Evolutionary conservation across 208 protist genomes (phyloP).

Genomic region (Porcisia hertigi): DNA sequence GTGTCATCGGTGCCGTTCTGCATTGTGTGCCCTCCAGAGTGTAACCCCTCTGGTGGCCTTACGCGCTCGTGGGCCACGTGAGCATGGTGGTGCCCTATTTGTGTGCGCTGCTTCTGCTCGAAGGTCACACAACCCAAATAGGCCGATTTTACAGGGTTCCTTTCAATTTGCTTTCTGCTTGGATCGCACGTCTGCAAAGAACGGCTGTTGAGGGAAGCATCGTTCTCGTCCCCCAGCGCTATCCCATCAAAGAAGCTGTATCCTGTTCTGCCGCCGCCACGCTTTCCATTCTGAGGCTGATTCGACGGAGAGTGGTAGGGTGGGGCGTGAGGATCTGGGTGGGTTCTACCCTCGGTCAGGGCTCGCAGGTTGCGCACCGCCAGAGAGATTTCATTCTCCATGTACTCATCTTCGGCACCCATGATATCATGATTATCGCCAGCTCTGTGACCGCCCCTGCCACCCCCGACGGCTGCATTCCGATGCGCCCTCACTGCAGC

Average conservation of each 20-base stretch:
- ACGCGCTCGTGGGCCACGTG: slow-evolving; percentile 24
- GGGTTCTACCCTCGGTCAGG: slow-evolving; percentile 24
- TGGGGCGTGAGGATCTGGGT: neutral
- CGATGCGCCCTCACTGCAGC: neutral
- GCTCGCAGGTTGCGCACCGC: slow-evolving; percentile 25
- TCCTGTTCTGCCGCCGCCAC: neutral
- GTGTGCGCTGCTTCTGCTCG: slow-evolving; percentile 35
- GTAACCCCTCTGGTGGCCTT: neutral
- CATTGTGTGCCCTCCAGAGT: neutral
- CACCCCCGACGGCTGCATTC: neutral
- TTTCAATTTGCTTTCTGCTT: slow-evolving; percentile 23
- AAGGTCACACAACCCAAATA: slow-evolving; percentile 41
- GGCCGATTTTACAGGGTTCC: slow-evolving; percentile 37
- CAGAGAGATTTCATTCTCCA: slow-evolving; percentile 21
- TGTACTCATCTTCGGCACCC: slow-evolving; percentile 16
- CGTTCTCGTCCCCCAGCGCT: slow-evolving; percentile 23
- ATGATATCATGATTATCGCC: neutral
- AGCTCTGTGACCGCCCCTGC: neutral
- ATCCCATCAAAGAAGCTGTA: slow-evolving; percentile 21
- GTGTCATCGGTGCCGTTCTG: neutral
- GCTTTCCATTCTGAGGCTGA: slow-evolving; percentile 3
- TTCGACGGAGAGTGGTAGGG: slow-evolving; percentile 17
- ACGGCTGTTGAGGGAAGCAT: slow-evolving; percentile 16
- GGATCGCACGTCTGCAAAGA: slow-evolving; percentile 4
- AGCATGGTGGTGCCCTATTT: slow-evolving; percentile 39